phyloP scores from a whole-genome alignment of 1,139 yeast genomes.

The Kurtzmaniella natalensis region DNA sequence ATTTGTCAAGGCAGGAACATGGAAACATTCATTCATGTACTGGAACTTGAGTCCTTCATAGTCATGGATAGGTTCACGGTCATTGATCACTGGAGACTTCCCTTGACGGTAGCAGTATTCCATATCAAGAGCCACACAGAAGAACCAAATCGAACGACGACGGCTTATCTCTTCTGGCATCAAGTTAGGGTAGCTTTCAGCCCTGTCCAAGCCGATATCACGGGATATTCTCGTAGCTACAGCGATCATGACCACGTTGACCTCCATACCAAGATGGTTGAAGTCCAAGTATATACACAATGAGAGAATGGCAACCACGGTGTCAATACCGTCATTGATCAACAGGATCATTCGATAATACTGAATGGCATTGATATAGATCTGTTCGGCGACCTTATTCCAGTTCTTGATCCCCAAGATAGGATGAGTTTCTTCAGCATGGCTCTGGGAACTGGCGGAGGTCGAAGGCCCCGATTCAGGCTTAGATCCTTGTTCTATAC shows the following conservation, averaged over 20 bases:
- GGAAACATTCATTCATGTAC: background rate
- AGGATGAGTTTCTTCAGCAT: no score
- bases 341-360: slow-evolving; percentile 47
- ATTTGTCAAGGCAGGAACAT: slow-evolving; percentile 3
- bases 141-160: slow-evolving; percentile 52
- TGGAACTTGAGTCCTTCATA: no score
- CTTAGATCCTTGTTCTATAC: background rate
- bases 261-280: slow-evolving; percentile 42
- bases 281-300: slow-evolving; percentile 22
- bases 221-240: slow-evolving; percentile 58
- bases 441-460: background rate
- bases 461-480: background rate
- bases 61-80: slow-evolving; percentile 1
- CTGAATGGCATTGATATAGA: slow-evolving; percentile 32
- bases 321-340: slow-evolving; percentile 46
- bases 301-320: slow-evolving; percentile 47
- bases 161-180: slow-evolving; percentile 31
- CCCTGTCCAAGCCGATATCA: slow-evolving; percentile 62
- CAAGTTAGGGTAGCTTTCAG: slow-evolving; percentile 42
- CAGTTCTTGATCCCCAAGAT: background rate
- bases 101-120: slow-evolving; percentile 55
- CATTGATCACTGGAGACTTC: slow-evolving; percentile 50
- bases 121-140: slow-evolving; percentile 50
- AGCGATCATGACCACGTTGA: slow-evolving; percentile 41
- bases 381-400: background rate